These are phyloP conservation scores for Yamadazyma oceani DNA, from an alignment of 1,139 yeast genomes.

Conservation along the genomic window DNA sequence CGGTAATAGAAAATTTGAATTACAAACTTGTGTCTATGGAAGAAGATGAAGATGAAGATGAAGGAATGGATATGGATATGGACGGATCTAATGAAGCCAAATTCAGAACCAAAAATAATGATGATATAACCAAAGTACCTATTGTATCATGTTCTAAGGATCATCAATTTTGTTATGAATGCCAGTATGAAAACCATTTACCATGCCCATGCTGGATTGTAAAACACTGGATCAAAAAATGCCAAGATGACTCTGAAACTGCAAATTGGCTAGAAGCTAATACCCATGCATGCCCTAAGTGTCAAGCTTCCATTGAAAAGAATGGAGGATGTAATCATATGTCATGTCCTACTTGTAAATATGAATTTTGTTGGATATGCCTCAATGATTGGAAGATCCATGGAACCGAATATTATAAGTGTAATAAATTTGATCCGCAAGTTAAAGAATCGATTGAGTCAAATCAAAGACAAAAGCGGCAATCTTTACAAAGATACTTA, in stretches of 20 bases:
- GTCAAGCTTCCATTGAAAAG: conserved; percentile 66
- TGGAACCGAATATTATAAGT: conserved; percentile 62
- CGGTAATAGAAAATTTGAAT: conserved; percentile 15
- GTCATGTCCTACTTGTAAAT: conserved; percentile 76
- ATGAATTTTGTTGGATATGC: conserved; percentile 96
- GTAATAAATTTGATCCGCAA: conserved; percentile 56
- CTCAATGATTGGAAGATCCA: conserved; percentile 76
- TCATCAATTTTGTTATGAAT: conserved; percentile 78
- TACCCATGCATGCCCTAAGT: conserved; percentile 80
- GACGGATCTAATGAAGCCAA: too few relatives aligned
- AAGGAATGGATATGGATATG: conserved; percentile 4
- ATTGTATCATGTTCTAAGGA: conserved; percentile 65
- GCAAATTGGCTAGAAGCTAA: conserved; percentile 86
- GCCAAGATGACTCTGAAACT: conserved; percentile 87
- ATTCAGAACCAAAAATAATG: too few relatives aligned
- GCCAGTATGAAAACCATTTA: conserved; percentile 75
- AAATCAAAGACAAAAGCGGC: conserved; percentile 33
- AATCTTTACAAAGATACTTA: conserved; percentile 62
- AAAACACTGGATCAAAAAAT: conserved; percentile 72
- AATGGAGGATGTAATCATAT: conserved; percentile 97
- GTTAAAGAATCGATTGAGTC: conserved; percentile 33
- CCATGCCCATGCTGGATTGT: conserved; percentile 81
- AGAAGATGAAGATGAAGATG: conserved; percentile 31
- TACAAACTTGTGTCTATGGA: conserved; percentile 34
- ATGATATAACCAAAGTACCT: conserved; percentile 45